Percentiles rank a stretch among this genome's conserved stretches.
These are phyloP conservation scores for Grosmannia clavigera DNA, from an alignment of 2,329 filamentous ascomycete species.

Conservation along the genomic window DNA sequence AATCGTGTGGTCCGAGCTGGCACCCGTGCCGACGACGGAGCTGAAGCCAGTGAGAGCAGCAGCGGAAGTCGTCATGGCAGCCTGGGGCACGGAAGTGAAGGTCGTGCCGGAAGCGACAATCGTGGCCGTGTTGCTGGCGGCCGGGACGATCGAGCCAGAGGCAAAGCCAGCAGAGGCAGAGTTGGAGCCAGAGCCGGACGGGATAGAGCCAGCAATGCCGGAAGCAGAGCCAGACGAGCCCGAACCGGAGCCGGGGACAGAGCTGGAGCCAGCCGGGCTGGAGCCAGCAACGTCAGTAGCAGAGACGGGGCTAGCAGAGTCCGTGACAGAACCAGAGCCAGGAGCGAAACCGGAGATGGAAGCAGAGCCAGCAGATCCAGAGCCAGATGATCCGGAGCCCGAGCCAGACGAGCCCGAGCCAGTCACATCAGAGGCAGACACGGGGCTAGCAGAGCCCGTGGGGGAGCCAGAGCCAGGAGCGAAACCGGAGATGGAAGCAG, in stretches of 20 bases:
- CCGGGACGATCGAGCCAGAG: not conserved
- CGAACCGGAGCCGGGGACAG: not conserved
- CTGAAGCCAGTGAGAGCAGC: not conserved
- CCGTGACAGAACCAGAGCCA: not conserved
- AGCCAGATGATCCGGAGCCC: not conserved
- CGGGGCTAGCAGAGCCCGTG: too few species aligned
- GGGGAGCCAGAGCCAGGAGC: not conserved
- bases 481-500: not conserved
- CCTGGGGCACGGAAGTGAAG: not conserved
- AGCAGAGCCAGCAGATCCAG: not conserved
- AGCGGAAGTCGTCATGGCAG: not conserved
- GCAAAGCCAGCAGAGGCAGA: not conserved
- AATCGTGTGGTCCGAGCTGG: constrained; percentile 7
- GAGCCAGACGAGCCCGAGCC: not conserved
- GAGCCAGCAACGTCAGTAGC: not conserved
- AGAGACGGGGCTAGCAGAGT: not conserved
- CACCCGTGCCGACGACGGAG: not conserved
- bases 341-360: not conserved
- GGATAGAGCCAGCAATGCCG: not conserved
- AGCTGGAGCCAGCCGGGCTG: too few species aligned
- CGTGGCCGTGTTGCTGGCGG: not conserved
- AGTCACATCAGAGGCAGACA: not conserved
- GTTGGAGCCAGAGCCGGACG: not conserved
- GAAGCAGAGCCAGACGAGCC: not conserved
- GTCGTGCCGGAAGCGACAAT: constrained; percentile 1